These are phyloP conservation scores for Microascus cirrosus DNA, from an alignment of 2,329 filamentous ascomycete genomes.

Conservation along the genomic window DNA sequence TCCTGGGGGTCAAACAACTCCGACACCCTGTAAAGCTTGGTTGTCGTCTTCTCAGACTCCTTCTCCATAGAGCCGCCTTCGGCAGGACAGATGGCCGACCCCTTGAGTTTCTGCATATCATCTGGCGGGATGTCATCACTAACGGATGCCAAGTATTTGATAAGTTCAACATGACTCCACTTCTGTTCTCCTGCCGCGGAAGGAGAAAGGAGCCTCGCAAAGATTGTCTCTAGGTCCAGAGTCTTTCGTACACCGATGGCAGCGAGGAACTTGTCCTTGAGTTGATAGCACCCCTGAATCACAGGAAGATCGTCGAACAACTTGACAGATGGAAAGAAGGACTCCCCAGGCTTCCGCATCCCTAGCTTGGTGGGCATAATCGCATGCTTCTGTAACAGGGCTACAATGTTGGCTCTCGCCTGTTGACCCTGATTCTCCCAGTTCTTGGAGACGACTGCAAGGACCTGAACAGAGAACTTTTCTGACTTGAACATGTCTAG, in stretches of 20 bases:
- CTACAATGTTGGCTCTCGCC: constrained; percentile 54
- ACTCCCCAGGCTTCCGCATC: constrained; percentile 74
- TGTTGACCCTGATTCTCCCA: not conserved
- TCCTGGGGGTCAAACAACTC: constrained; percentile 76
- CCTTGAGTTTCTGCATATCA: constrained; percentile 68
- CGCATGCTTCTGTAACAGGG: constrained; percentile 54
- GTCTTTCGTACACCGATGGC: constrained; percentile 89
- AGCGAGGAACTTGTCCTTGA: constrained; percentile 84
- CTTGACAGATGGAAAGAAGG: constrained; percentile 89
- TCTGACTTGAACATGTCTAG: constrained; percentile 62
- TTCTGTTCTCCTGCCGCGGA: constrained; percentile 44
- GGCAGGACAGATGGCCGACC: constrained; percentile 72
- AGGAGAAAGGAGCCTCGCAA: constrained; percentile 66
- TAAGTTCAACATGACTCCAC: constrained; percentile 90
- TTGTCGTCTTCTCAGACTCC: constrained; percentile 39
- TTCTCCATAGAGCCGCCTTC: constrained; percentile 46
- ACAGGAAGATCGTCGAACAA: constrained; percentile 88
- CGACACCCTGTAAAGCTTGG: constrained; percentile 56
- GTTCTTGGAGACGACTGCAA: constrained; percentile 60
- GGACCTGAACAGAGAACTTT: constrained; percentile 64
- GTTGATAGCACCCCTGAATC: constrained; percentile 60
- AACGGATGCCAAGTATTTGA: constrained; percentile 89
- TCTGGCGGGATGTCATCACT: constrained; percentile 74
- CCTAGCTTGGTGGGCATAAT: constrained; percentile 85
- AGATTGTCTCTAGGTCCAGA: constrained; percentile 87